These are phyloP conservation scores for Aspergillus affinis DNA, from an alignment of 495 filamentous ascomycete genomes.

Conservation along the genomic window DNA sequence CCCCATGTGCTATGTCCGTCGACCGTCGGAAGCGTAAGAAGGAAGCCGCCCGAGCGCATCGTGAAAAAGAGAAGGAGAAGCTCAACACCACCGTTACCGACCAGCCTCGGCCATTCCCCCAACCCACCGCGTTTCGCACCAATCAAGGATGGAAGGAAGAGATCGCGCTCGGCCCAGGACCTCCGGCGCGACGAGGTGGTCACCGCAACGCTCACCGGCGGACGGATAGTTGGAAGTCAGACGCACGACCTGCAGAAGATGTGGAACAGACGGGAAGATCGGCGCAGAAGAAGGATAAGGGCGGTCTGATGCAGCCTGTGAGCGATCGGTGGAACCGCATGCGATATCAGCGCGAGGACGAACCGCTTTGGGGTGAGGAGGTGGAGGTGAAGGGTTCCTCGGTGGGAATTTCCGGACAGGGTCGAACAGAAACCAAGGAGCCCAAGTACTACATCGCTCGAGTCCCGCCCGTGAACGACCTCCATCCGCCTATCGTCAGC, in stretches of 20 bases:
- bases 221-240: constrained; percentile 51
- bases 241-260: constrained; percentile 16
- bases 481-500: constrained; percentile 83
- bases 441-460: constrained; percentile 63
- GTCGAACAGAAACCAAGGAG: constrained; percentile 38
- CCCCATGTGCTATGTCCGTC: constrained; percentile 67
- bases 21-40: constrained; percentile 65
- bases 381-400: constrained; percentile 47
- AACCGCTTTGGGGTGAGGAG: constrained; percentile 71
- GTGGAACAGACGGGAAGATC: background rate
- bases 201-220: constrained; percentile 44
- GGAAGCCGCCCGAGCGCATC: constrained; percentile 59
- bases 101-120: constrained; percentile 70
- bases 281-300: constrained; percentile 37
- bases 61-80: constrained; percentile 57
- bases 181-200: constrained; percentile 58
- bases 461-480: constrained; percentile 80
- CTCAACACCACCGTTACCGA: constrained; percentile 52
- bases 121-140: constrained; percentile 78
- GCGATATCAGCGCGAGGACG: constrained; percentile 81
- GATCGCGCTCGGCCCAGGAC: constrained; percentile 73
- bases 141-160: constrained; percentile 87
- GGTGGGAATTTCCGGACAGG: constrained; percentile 52
- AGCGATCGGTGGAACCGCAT: constrained; percentile 68
- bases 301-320: constrained; percentile 35